A percentile compares a stretch with the other conserved stretches of the same genome.
Evolutionary conservation across 1,284 basidiomycete genomes (phyloP).

Genomic region (Moniliophthora roreri): DNA sequence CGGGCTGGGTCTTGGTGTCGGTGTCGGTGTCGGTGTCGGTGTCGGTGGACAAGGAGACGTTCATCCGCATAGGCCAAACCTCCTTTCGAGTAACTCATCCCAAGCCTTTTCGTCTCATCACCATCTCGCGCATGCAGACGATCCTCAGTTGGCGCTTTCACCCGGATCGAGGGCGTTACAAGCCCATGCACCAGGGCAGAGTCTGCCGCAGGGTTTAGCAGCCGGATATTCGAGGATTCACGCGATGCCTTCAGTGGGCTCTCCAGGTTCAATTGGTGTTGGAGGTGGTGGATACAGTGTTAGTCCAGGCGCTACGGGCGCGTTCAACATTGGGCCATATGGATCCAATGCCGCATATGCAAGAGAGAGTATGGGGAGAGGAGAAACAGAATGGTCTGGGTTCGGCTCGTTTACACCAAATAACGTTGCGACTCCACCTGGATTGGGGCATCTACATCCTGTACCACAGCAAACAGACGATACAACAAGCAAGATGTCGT

Average conservation of each 20-base stretch:
- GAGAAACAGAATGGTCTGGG: neutral
- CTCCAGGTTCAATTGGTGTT: constrained; percentile 36
- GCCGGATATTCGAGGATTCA: constrained; percentile 86
- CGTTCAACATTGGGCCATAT: constrained; percentile 15
- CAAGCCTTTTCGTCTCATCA: neutral
- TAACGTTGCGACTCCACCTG: neutral
- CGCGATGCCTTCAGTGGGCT: constrained; percentile 56
- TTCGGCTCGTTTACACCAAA: neutral
- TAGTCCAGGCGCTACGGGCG: constrained; percentile 19
- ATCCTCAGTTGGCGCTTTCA: constrained; percentile 36
- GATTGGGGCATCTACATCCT: neutral
- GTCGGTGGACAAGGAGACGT: neutral
- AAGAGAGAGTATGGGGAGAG: neutral
- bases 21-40: neutral
- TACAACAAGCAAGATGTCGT: neutral
- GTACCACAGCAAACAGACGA: neutral
- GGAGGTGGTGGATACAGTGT: constrained; percentile 28
- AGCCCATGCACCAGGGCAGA: constrained; percentile 81
- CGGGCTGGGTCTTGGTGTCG: neutral
- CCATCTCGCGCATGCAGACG: neutral
- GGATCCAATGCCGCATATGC: neutral
- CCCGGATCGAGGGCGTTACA: constrained; percentile 71
- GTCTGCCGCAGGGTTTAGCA: constrained; percentile 84
- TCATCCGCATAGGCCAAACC: neutral
- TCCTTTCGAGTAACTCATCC: neutral